Evolutionary conservation across 768 basidiomycete species (phyloP), one percentile per base, ranked within the genome.

Genomic region (Pisolithus albus): DNA sequence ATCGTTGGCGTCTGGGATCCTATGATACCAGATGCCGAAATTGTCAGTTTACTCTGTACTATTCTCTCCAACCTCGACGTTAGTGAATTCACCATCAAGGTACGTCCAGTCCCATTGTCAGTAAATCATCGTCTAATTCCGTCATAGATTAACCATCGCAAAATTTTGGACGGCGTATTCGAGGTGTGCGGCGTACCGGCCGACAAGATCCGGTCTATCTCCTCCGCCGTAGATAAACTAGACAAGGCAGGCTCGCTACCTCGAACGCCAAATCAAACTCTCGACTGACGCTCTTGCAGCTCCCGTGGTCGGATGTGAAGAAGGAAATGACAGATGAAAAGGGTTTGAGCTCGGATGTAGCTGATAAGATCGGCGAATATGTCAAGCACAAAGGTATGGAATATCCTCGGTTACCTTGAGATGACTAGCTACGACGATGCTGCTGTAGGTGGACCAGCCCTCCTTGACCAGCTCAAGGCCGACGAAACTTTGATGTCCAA

Each of bases 281-380:
- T 38, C 8, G 38, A 47, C 59, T 40, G 30, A 19, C 24, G 19
- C 5, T 13, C 24, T 51, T 16, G 0, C 55, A 92, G 90, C 70
- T 86, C 21, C 80, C 95, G 0, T 99, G 96, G 95, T 61, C 66
- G 2, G 92, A 95, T 44, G 95, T 98, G 9, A 88, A 85, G 70
- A 87, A 86, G 61, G 95, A 99, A 69, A 98, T 99, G 96, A 91
- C 86, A 0, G 86, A 84, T 0, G 94, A 98, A 64, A 99, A 99
- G 63, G 92, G 93, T 0, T 73, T 99, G 18, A 85, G 87, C 57
- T 67, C 80, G 10, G 77, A 72, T 6, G 78, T 86, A 3, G 94
- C 96, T 0, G 95, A 99, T 71, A 86, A 79, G 68, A 99, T 99
- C 61, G 95, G 95, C 19, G 88, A 94, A 66, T 99, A 96, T 62